phyloP scores from a whole-genome alignment of 345 rosid species.

The Rhodomyrtus tomentosa region DNA sequence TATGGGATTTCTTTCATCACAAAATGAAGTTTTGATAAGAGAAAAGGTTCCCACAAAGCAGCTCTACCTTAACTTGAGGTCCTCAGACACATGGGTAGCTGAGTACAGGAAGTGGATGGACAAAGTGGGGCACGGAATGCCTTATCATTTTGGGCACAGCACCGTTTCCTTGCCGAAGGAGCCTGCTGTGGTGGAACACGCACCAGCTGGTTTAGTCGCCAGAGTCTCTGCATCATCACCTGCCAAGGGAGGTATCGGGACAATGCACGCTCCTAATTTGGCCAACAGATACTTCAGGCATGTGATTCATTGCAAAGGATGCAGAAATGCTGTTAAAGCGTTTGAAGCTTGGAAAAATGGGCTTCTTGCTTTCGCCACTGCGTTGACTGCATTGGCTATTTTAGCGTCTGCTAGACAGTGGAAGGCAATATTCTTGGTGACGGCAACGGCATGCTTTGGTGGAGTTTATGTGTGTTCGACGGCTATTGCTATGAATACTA shows the following conservation, averaged over 20 bases:
- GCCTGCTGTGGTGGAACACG: constrained; percentile 83
- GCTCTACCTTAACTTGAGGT: constrained; percentile 58
- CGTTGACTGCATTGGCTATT: constrained; percentile 47
- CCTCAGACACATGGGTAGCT: constrained; percentile 84
- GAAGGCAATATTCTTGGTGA: constrained; percentile 47
- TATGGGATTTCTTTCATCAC: constrained; percentile 91
- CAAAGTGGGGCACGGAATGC: constrained; percentile 97
- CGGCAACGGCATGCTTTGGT: constrained; percentile 46
- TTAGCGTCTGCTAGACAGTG: constrained; percentile 59
- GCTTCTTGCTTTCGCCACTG: constrained; percentile 33
- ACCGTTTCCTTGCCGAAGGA: constrained; percentile 52
- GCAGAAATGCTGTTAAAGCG: constrained; percentile 45
- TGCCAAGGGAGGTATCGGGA: constrained; percentile 68
- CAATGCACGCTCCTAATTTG: constrained; percentile 76
- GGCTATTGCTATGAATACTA: constrained; percentile 59
- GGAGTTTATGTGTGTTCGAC: constrained; percentile 54
- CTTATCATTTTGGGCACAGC: constrained; percentile 76
- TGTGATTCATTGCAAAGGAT: constrained; percentile 78
- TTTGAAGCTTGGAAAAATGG: constrained; percentile 52
- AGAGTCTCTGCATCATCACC: constrained; percentile 60
- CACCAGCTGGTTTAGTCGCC: constrained; percentile 81
- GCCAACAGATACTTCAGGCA: constrained; percentile 78
- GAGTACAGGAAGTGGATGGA: constrained; percentile 99
- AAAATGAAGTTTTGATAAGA: constrained; percentile 66
- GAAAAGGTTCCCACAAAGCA: constrained; percentile 84